Percentiles rank a stretch among this genome's conserved stretches.
phyloP scores from a whole-genome alignment of 2,329 filamentous ascomycete species.

The Alternaria alternata region DNA sequence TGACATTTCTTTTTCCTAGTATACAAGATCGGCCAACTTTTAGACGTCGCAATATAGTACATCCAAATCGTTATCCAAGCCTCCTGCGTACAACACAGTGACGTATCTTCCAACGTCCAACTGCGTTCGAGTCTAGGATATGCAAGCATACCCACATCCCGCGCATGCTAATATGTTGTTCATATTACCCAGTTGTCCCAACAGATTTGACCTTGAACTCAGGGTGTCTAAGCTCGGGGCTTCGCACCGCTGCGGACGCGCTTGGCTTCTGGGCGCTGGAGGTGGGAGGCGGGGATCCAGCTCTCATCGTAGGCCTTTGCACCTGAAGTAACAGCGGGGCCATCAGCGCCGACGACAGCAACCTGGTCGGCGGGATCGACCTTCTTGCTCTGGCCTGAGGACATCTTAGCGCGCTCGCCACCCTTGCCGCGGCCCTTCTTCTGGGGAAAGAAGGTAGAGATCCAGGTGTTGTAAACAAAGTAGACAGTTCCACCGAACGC shows the following conservation, averaged over 20 bases:
- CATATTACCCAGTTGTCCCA: not conserved
- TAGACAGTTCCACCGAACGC: conserved; percentile 83
- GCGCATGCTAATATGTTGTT: not conserved
- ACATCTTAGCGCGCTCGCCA: conserved; percentile 71
- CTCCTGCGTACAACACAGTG: not conserved
- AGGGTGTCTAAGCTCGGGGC: conserved; percentile 38
- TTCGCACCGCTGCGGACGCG: conserved; percentile 63
- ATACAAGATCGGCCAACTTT: conserved; percentile 30
- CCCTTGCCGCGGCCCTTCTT: conserved; percentile 67
- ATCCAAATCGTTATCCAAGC: conserved; percentile 17
- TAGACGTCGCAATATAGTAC: conserved; percentile 21
- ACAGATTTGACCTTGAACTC: not conserved
- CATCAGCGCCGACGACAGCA: conserved; percentile 73
- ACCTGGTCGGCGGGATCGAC: conserved; percentile 66
- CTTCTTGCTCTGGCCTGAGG: conserved; percentile 72
- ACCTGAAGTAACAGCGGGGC: conserved; percentile 72
- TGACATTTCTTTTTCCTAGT: conserved; percentile 21
- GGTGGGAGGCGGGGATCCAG: conserved; percentile 91
- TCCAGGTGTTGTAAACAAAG: conserved; percentile 99
- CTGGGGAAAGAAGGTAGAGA: conserved; percentile 94
- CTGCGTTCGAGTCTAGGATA: not conserved
- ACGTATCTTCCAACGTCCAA: not conserved
- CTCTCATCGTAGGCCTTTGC: conserved; percentile 85
- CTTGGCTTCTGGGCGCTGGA: conserved; percentile 80
- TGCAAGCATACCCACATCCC: not conserved